Percentiles rank a stretch among this genome's conserved stretches.
These are phyloP conservation scores for Rhodotorula sp. DNA, from an alignment of 1,284 basidiomycete genomes.

Conservation along the genomic window DNA sequence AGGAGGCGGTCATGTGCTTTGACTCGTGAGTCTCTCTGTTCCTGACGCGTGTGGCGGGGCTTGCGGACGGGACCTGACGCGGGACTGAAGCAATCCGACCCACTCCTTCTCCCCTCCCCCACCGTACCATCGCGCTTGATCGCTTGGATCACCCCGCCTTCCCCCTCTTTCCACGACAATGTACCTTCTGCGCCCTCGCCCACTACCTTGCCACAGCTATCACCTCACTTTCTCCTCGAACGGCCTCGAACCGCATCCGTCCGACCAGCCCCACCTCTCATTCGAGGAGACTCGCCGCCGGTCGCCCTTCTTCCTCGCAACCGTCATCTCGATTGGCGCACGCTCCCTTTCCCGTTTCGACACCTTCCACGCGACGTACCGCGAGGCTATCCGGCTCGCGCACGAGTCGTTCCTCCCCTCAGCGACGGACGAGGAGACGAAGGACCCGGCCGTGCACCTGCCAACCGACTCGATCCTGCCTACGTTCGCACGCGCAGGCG, in stretches of 20 bases:
- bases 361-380: slow-evolving; percentile 23
- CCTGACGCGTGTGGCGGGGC: background rate
- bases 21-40: slow-evolving; percentile 25
- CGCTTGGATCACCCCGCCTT: background rate
- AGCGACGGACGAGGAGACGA: background rate
- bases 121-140: background rate
- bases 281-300: slow-evolving; percentile 29
- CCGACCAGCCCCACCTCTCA: slow-evolving; percentile 16
- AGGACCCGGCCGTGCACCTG: background rate
- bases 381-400: slow-evolving; percentile 30
- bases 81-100: background rate
- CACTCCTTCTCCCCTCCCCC: background rate
- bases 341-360: slow-evolving; percentile 32
- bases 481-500: background rate
- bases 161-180: background rate
- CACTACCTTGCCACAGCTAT: slow-evolving; percentile 13
- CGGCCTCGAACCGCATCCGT: background rate
- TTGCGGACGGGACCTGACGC: background rate
- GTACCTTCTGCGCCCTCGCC: background rate
- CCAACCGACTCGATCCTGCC: slow-evolving; percentile 1
- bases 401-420: slow-evolving; percentile 24
- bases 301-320: slow-evolving; percentile 34
- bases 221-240: slow-evolving; percentile 27
- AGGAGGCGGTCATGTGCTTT: slow-evolving; percentile 37
- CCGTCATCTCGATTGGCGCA: slow-evolving; percentile 39